phyloP scores from a whole-genome alignment of 129 eudicot genomes.

The Lactuca saligna region DNA sequence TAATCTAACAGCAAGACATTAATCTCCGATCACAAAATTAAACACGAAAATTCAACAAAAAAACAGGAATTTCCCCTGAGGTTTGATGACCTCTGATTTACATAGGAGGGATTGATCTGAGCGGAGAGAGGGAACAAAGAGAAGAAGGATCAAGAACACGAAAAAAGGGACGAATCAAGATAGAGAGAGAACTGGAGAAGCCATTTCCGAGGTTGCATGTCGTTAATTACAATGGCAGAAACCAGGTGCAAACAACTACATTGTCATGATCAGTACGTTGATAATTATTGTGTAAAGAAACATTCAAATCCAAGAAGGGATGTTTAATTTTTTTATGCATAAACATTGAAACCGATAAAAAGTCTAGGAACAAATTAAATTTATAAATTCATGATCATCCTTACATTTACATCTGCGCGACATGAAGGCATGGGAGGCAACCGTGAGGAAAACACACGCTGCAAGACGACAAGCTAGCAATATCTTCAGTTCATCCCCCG shows the following conservation, averaged over 20 bases:
- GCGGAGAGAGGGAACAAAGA: constrained; percentile 16
- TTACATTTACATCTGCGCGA: neutral
- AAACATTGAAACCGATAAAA: constrained; percentile 1
- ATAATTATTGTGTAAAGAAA: constrained; percentile 14
- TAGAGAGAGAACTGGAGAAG: constrained; percentile 1
- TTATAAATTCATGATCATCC: neutral
- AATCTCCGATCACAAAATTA: neutral
- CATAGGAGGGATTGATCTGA: neutral
- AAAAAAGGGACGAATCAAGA: neutral
- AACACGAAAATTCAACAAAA: constrained; percentile 3
- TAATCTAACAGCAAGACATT: neutral
- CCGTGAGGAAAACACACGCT: neutral
- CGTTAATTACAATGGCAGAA: neutral
- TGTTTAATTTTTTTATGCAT: neutral
- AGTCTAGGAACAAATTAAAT: too few relatives aligned
- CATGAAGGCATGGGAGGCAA: neutral
- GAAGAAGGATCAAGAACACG: neutral
- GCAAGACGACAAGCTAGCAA: neutral
- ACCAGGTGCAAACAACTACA: neutral
- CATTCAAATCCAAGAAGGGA: constrained; percentile 6
- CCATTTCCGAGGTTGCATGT: constrained; percentile 1
- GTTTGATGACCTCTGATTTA: constrained; percentile 11
- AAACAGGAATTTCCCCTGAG: constrained; percentile 10
- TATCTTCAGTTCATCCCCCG: neutral
- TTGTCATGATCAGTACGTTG: neutral